These are phyloP conservation scores for Ceriops tagal DNA, from an alignment of 345 rosid genomes.

Conservation along the genomic window DNA sequence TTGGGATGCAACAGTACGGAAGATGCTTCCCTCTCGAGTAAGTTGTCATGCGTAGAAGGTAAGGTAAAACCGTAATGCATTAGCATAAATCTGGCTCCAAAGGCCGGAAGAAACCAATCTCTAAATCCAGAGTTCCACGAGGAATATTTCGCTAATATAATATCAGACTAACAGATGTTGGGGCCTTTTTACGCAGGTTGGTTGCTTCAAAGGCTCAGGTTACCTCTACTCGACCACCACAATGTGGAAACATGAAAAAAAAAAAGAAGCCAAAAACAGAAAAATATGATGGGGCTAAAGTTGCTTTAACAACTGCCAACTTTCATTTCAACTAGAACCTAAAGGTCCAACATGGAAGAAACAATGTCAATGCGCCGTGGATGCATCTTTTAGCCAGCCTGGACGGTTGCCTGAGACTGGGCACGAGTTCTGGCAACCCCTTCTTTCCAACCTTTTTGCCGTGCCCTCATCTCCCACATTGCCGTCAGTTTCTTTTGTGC, in stretches of 20 bases:
- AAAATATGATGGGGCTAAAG: not conserved
- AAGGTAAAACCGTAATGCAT: not conserved
- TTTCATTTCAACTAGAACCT: constrained; percentile 1
- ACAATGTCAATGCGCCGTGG: not conserved
- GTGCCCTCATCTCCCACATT: constrained; percentile 80
- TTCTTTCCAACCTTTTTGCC: constrained; percentile 83
- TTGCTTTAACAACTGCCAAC: constrained; percentile 1
- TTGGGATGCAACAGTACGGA: too few species aligned
- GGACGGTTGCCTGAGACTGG: constrained; percentile 51
- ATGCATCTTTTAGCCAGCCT: constrained; percentile 29
- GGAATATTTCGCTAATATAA: not conserved
- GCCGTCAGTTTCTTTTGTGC: constrained; percentile 74
- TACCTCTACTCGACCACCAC: constrained; percentile 5
- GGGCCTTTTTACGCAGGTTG: not conserved
- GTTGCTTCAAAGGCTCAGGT: constrained; percentile 9
- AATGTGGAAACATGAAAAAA: not conserved
- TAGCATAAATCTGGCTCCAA: not conserved
- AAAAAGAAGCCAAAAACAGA: not conserved
- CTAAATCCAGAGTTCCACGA: not conserved
- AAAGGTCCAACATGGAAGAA: not conserved
- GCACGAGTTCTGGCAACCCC: constrained; percentile 41
- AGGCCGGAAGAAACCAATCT: not conserved
- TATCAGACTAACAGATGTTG: not conserved
- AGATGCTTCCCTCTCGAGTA: too few species aligned
- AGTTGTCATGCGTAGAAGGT: too few species aligned